Conservation (phyloP, 257 asterid genomes). For the Scutellaria barbata region DNA sequence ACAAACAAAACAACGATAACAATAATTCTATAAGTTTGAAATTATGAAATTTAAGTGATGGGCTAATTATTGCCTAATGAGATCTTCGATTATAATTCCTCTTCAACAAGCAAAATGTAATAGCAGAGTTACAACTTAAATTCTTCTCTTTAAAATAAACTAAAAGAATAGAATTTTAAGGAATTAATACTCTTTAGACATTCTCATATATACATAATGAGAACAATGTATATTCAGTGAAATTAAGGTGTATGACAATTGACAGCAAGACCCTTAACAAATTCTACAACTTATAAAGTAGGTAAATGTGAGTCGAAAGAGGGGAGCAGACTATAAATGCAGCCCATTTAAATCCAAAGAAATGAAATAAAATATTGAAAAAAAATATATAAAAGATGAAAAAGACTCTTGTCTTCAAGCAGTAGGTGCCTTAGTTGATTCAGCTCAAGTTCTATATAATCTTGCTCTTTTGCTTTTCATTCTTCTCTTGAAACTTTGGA, state of each 20-base stretch:
- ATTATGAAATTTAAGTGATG: background rate
- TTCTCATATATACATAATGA: constrained; percentile 63
- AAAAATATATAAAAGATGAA: background rate
- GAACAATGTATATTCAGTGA: constrained; percentile 40
- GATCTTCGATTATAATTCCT: background rate
- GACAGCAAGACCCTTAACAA: constrained; percentile 35
- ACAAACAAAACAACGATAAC: too few species aligned
- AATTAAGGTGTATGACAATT: constrained; percentile 38
- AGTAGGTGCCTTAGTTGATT: constrained; percentile 21
- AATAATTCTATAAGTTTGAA: background rate
- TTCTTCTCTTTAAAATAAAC: constrained; percentile 10
- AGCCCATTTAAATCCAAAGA: constrained; percentile 45
- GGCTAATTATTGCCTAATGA: background rate
- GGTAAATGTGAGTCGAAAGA: constrained; percentile 21
- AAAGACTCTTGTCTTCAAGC: constrained; percentile 23
- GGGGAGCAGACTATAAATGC: constrained; percentile 37
- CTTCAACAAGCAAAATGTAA: background rate
- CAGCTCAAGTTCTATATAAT: constrained; percentile 41
- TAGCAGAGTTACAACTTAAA: background rate
- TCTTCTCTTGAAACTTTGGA: constrained; percentile 55
- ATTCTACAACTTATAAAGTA: constrained; percentile 31
- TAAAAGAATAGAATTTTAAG: constrained; percentile 26
- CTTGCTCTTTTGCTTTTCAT: constrained; percentile 56
- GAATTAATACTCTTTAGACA: constrained; percentile 33
- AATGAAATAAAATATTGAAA: constrained; percentile 17